These are phyloP conservation scores for Phialophora tarda DNA, from an alignment of 2,329 filamentous ascomycete genomes.

Conservation along the genomic window DNA sequence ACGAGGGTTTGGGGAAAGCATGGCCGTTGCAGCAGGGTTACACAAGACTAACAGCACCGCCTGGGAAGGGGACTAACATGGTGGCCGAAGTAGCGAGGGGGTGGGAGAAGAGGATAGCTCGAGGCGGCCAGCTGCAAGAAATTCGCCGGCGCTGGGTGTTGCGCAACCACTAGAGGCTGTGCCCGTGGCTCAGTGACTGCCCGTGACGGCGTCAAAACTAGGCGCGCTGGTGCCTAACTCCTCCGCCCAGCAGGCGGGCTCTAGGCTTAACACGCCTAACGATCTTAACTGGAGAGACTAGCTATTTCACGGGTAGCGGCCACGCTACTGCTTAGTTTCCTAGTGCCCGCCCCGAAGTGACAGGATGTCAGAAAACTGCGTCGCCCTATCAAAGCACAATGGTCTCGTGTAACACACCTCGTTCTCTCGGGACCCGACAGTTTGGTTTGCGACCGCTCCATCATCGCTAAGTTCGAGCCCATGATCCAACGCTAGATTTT, in stretches of 20 bases:
- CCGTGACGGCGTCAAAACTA: conserved; percentile 13
- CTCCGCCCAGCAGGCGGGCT: conserved; percentile 4
- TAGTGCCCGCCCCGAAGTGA: conserved; percentile 2
- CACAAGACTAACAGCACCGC: conserved; percentile 26
- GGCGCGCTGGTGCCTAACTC: conserved; percentile 11
- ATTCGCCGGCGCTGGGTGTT: conserved; percentile 25
- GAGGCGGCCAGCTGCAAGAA: conserved; percentile 27
- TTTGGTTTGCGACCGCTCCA: conserved; percentile 14
- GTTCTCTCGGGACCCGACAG: conserved; percentile 8
- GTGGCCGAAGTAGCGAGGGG: conserved; percentile 23
- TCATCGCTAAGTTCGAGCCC: conserved; percentile 4
- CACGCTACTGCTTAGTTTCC: conserved; percentile 17
- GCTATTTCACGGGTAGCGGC: conserved; percentile 7
- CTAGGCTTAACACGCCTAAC: conserved; percentile 9
- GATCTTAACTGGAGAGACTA: conserved; percentile 18
- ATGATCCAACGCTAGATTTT: conserved; percentile 15
- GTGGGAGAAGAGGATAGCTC: conserved; percentile 6
- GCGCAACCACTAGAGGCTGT: conserved; percentile 16
- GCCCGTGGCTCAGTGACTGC: conserved; percentile 1
- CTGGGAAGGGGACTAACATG: conserved; percentile 33
- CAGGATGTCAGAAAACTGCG: conserved; percentile 13
- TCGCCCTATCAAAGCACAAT: conserved; percentile 21
- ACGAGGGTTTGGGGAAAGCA: conserved; percentile 11
- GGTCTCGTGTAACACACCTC: conserved; percentile 5
- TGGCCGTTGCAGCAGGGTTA: conserved; percentile 30